Conservation (phyloP, 1,284 basidiomycete species). For the Melampsora medusae region DNA sequence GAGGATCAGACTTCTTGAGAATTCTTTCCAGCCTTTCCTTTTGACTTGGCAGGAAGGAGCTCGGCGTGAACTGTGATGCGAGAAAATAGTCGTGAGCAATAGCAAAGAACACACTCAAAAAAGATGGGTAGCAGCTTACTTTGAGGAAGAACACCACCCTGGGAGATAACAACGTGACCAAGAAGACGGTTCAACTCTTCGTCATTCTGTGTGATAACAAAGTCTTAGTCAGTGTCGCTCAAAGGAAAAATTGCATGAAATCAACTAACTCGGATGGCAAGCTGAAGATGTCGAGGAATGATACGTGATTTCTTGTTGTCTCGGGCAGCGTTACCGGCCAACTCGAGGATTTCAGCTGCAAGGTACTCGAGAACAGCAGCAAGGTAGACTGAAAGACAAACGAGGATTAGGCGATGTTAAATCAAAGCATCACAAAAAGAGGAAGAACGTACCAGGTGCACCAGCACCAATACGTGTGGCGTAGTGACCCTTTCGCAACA, state of each 20-base stretch:
- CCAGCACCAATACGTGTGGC: slow-evolving; percentile 71
- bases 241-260: not conserved
- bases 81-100: not conserved
- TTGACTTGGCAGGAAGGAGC: slow-evolving; percentile 23
- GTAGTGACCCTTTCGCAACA: slow-evolving; percentile 80
- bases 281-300: slow-evolving; percentile 81
- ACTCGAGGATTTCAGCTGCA: slow-evolving; percentile 79
- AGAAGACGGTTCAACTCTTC: slow-evolving; percentile 19
- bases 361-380: slow-evolving; percentile 81
- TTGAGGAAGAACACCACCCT: slow-evolving; percentile 29
- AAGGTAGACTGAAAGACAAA: slow-evolving; percentile 68
- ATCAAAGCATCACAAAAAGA: not conserved
- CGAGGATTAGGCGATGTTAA: slow-evolving; percentile 1
- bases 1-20: slow-evolving; percentile 4
- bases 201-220: slow-evolving; percentile 8
- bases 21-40: slow-evolving; percentile 1
- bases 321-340: slow-evolving; percentile 74
- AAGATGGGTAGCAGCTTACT: slow-evolving; percentile 7
- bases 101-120: not conserved
- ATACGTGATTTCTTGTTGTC: slow-evolving; percentile 84
- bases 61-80: slow-evolving; percentile 14
- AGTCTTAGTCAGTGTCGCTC: not conserved
- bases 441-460: slow-evolving; percentile 65
- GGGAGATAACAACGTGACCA: slow-evolving; percentile 17
- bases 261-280: slow-evolving; percentile 66